These are phyloP conservation scores for Dendrocalamus latiflorus DNA, from an alignment of 202 grass and related monocot species.

Conservation along the genomic window DNA sequence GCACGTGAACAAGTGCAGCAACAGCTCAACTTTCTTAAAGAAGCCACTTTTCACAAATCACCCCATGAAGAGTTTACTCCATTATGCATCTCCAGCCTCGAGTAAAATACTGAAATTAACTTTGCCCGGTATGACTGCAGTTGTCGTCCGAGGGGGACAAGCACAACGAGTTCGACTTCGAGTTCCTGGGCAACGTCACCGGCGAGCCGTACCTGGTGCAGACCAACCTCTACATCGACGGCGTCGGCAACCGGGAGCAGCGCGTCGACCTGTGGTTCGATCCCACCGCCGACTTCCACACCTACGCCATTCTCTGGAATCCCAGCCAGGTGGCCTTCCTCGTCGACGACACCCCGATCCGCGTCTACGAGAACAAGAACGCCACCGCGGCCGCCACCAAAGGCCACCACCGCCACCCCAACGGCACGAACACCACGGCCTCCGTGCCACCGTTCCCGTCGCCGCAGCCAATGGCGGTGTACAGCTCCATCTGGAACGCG, in stretches of 20 bases:
- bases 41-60: not conserved
- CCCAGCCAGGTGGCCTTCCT: slow-evolving; percentile 91
- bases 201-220: slow-evolving; percentile 95
- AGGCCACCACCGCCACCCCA: no score
- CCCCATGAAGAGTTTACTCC: not conserved
- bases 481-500: no score
- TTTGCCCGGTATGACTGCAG: not conserved
- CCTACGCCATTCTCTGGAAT: no score
- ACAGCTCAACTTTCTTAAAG: not conserved
- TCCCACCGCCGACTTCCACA: slow-evolving; percentile 89
- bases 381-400: not conserved
- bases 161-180: slow-evolving; percentile 99
- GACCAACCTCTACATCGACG: no score
- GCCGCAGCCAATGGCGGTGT: no score
- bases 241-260: slow-evolving; percentile 85
- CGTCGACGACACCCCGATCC: slow-evolving; percentile 87
- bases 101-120: not conserved
- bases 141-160: slow-evolving; percentile 64
- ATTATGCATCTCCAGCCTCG: not conserved
- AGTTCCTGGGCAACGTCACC: slow-evolving; percentile 81
- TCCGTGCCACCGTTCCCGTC: slow-evolving; percentile 29
- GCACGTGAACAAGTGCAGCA: slow-evolving; percentile 29
- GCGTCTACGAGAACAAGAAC: slow-evolving; percentile 68
- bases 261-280: slow-evolving; percentile 99
- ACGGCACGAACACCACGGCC: no score